Evolutionary conservation across 2,329 filamentous ascomycete species (phyloP), one percentile per base, ranked within the genome.

Genomic region (Aspergillus pseudoterreus): DNA sequence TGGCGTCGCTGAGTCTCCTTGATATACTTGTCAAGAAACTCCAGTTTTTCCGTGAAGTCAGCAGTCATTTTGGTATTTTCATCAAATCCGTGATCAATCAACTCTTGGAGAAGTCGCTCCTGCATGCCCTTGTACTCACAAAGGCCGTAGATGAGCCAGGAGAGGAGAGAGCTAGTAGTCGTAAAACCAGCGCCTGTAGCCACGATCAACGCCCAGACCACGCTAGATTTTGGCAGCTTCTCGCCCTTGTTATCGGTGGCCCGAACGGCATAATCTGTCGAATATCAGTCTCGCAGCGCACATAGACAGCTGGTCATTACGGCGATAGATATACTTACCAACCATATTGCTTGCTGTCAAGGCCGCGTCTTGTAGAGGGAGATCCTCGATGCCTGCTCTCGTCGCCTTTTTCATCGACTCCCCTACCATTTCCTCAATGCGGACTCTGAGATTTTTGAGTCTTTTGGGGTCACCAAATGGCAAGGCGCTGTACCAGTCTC

Each of bases 1-100:
- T 85, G 82, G 3, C 72, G 71, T 2, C 82, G 76, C 62, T 82
- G 81, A 1, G 76, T 82, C 62, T 85, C 82, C 65, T 85, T 84
- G 71, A 85, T 59, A n/a, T 57, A 65, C 12, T 67, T 65, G 35
- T 69, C 63, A 1, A 62, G 59, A 47, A 78, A 83, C 2, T 69
- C 60, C 5, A 85, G 73, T 41, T 71, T 67, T 46, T 75, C 67
- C 2, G 75, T 76, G 2, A 77, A 54, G 9, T 82, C 80, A 1
- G 76, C 67, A 0, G 77, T 78, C 21, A 78, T 68, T 33, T 75
- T 61, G 0, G 72, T 80, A 15, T 75, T 60, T 11, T 75, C 72
- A 33, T 69, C 64, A 43, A 78, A 72, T 9, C 61, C 76, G 38
- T 78, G 62, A 59, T 82, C 78, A 30, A 84, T 59, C 9, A 84